Conservation (phyloP, 1,284 basidiomycete genomes). For the Moesziomyces globuligerus region DNA sequence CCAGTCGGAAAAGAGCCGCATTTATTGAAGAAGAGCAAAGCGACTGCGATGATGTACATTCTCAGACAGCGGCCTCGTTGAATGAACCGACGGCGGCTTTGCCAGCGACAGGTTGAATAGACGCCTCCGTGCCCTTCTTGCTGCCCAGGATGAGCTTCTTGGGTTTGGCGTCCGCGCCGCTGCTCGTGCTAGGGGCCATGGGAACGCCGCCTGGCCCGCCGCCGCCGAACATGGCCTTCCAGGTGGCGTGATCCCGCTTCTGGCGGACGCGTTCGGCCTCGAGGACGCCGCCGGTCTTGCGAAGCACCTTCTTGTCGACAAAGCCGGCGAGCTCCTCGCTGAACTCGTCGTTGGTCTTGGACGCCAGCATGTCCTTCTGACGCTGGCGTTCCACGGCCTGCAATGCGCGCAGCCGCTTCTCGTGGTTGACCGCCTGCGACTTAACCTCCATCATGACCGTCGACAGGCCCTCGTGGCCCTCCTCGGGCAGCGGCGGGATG, state of each 20-base stretch:
- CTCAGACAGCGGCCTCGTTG: too few species aligned
- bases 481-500: constrained; percentile 63
- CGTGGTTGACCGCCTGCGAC: constrained; percentile 64
- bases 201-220: constrained; percentile 48
- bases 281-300: constrained; percentile 62
- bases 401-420: constrained; percentile 63
- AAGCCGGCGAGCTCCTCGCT: constrained; percentile 64
- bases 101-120: too few species aligned
- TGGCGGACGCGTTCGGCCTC: constrained; percentile 63
- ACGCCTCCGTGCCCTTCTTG: constrained; percentile 7
- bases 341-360: constrained; percentile 62
- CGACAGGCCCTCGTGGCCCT: constrained; percentile 62
- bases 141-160: constrained; percentile 46
- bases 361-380: constrained; percentile 52
- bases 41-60: too few species aligned
- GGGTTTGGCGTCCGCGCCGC: constrained; percentile 28
- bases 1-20: too few species aligned
- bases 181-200: constrained; percentile 16
- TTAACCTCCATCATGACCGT: constrained; percentile 67
- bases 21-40: too few species aligned
- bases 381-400: constrained; percentile 63
- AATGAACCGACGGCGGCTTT: too few species aligned
- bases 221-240: constrained; percentile 62
- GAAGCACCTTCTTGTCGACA: constrained; percentile 62
- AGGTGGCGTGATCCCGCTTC: constrained; percentile 62